Base-by-base conservation (phyloP, 2,329 filamentous ascomycete genomes). In the Penicillium psychrosexuale region DNA sequence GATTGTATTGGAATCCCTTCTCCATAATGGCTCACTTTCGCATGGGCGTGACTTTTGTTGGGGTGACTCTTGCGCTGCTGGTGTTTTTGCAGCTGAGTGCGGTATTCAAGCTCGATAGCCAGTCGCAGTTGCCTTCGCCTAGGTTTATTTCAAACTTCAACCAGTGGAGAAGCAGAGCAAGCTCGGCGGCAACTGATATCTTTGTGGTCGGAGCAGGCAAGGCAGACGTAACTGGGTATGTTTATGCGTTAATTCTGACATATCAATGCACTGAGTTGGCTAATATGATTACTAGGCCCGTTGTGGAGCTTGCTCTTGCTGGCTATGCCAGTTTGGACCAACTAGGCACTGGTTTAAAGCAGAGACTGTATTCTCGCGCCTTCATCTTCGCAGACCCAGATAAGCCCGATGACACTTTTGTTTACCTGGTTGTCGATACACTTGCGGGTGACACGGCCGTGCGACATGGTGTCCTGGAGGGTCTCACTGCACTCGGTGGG, bases 321-420 rank as follows among this genome's bases (percentile, higher is more conserved):
- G 92, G 92, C 58, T 97, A 97, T 77, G 93, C 93, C 31, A 89
- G 92, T 71, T 78, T 87, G n/a, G 83, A 83, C 39, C 93, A 97
- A 75, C 77, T 88, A 30, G 93, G 93, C 43, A 86, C 86, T 2
- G 93, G 93, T 22, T 78, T 97, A 47, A 86, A 92, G 46, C 93
- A 97, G 75, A 84, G 93, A 46, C 80, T 96, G 15, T 93, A 94
- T 74, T 91, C 91, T 37, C 86, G 93, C 47, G 88, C 93, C 31
- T 97, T 97, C 74, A 91, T 97, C 65, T 77, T 97, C 43, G 91
- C 85, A 47, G 84, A 89, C 66, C 78, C 84, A 5, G 76, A 82
- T 37, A 82, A 84, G 17, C 82, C 87, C 0, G 77, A 81, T 13
- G 86, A 95, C 58, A 84, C 90, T 34, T 89, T 96, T 66, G 82